These are phyloP conservation scores for Solanum hybrid DNA, from an alignment of 305 asterid genomes.

Conservation along the genomic window DNA sequence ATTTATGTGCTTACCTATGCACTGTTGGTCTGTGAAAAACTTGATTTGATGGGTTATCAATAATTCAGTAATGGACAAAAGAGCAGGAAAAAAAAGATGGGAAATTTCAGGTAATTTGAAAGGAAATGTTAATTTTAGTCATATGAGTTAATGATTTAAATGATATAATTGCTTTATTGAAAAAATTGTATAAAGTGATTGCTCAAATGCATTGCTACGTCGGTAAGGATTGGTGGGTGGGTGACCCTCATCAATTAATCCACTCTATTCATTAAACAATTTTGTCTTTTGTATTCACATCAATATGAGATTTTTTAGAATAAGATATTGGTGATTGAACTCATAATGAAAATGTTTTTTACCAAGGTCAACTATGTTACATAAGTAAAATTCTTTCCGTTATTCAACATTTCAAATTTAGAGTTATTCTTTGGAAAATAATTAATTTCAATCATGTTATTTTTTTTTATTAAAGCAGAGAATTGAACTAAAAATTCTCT, in stretches of 20 bases:
- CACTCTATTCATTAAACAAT: not conserved
- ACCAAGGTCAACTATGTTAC: not conserved
- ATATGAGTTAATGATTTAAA: not conserved
- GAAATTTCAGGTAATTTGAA: not conserved
- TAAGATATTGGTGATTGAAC: not conserved
- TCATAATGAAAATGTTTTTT: not conserved
- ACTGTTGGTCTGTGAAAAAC: not conserved
- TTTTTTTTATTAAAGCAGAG: no score
- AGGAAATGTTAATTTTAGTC: not conserved
- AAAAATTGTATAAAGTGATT: not conserved
- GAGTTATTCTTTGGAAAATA: no score
- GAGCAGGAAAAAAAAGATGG: no score
- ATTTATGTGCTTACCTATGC: not conserved
- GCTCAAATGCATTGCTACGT: not conserved
- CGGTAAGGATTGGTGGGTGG: not conserved
- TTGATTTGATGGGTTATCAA: not conserved
- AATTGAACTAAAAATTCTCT: no score
- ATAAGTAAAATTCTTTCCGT: not conserved
- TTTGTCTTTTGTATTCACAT: not conserved
- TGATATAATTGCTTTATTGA: not conserved
- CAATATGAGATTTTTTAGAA: not conserved
- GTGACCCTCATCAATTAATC: not conserved
- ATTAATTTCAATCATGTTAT: no score
- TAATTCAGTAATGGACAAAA: not conserved
- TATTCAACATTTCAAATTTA: not conserved